Conservation (phyloP, 768 basidiomycete genomes). For the Podaxis mareebaensis region DNA sequence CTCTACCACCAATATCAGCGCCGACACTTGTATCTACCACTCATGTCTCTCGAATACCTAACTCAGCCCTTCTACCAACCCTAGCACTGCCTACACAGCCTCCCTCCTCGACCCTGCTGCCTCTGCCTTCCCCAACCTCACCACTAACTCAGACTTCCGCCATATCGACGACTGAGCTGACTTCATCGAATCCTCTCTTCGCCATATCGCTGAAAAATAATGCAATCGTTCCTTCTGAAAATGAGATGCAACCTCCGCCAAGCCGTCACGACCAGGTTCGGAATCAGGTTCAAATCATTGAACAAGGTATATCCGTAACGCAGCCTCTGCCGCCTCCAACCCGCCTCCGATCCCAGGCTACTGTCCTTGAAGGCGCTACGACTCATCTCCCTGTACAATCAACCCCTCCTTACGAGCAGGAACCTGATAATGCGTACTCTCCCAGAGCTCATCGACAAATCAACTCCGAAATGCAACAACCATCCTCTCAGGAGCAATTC, state of each 20-base stretch:
- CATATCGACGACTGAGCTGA: neutral
- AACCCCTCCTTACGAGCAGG: neutral
- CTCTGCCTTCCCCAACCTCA: neutral
- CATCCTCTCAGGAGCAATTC: neutral
- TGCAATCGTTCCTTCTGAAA: neutral
- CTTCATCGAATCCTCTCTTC: neutral
- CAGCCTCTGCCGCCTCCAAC: neutral
- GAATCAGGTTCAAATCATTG: neutral
- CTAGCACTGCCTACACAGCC: neutral
- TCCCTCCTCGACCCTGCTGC: neutral
- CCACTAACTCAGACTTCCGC: neutral
- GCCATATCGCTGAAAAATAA: neutral
- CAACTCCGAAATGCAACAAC: neutral
- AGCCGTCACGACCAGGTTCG: neutral
- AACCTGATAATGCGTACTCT: neutral
- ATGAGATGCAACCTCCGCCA: neutral
- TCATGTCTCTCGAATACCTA: neutral
- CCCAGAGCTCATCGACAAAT: neutral
- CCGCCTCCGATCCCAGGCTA: neutral
- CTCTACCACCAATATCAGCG: neutral
- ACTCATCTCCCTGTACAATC: neutral
- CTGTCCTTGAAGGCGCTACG: neutral
- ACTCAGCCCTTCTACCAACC: neutral
- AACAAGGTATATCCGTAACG: neutral
- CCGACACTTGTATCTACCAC: neutral